Percentiles rank a stretch among this genome's conserved stretches.
Evolutionary conservation across 106 monocot genomes (phyloP).

Genomic region (Acorus calamus): DNA sequence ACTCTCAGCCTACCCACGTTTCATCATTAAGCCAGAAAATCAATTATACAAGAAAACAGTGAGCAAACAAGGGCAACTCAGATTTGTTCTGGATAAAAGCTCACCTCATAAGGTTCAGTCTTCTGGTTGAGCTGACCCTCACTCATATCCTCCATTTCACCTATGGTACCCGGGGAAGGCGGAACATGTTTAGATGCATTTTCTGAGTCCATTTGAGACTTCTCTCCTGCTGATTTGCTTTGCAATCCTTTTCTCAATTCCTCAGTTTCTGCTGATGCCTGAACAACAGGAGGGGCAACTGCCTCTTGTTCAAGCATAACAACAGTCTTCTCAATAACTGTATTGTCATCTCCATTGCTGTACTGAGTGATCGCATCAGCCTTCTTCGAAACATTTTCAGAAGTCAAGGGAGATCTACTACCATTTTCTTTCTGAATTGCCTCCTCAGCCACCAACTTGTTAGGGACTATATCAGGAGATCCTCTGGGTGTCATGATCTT

Average conservation of each 20-base stretch:
- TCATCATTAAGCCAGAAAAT: too few relatives aligned
- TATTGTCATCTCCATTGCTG: conserved; percentile 48
- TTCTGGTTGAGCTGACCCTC: conserved; percentile 7
- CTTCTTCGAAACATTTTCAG: conserved; percentile 13
- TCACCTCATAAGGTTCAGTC: conserved; percentile 44
- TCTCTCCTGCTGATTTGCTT: conserved; percentile 14
- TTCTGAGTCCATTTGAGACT: conserved; percentile 17
- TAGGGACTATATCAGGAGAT: conserved; percentile 7
- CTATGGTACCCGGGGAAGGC: conserved; percentile 28
- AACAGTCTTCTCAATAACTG: conserved; percentile 74
- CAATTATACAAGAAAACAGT: too few relatives aligned
- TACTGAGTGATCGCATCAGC: conserved; percentile 6
- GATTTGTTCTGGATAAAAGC: not conserved
- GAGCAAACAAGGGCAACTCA: too few relatives aligned
- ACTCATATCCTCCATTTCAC: conserved; percentile 14
- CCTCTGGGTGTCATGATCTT: conserved; percentile 32
- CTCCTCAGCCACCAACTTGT: conserved; percentile 9
- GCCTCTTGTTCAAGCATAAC: conserved; percentile 66
- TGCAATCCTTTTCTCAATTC: conserved; percentile 9
- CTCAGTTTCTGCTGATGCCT: conserved; percentile 8
- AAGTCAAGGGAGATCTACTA: conserved; percentile 13
- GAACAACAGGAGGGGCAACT: conserved; percentile 6
- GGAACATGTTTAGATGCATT: conserved; percentile 44
- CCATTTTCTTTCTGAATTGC: conserved; percentile 18
- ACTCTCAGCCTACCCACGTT: too few relatives aligned